Percentiles rank a stretch among this genome's conserved stretches.
Evolutionary conservation across 305 asterid genomes (phyloP).

Genomic region (Rubia tinctorum): DNA sequence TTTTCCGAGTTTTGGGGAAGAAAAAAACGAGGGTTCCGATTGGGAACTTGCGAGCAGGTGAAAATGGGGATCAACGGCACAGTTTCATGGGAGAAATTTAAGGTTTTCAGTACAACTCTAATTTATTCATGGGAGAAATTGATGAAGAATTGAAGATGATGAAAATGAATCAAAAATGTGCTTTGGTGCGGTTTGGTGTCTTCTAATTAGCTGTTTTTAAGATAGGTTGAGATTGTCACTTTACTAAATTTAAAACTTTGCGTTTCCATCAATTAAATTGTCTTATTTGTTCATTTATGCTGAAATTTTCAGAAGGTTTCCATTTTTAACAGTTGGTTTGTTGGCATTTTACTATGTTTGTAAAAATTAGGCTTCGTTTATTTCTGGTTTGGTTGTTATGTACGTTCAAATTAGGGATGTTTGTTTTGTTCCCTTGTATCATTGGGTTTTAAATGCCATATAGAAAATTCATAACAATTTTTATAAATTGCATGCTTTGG

Average conservation of each 20-base stretch:
- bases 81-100: not conserved
- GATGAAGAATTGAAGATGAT: not conserved
- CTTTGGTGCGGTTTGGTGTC: not conserved
- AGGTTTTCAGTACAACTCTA: not conserved
- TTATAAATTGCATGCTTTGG: too few relatives aligned
- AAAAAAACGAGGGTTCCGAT: not conserved
- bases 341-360: too few relatives aligned
- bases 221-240: not conserved
- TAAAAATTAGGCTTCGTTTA: too few relatives aligned
- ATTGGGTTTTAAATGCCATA: too few relatives aligned
- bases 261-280: not conserved
- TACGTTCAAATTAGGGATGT: too few relatives aligned
- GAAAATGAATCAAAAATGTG: not conserved
- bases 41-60: not conserved
- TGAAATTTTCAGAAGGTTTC: too few relatives aligned
- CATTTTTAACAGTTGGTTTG: too few relatives aligned
- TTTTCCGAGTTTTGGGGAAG: not conserved
- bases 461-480: too few relatives aligned
- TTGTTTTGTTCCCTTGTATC: too few relatives aligned
- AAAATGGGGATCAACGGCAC: not conserved
- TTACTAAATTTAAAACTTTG: not conserved
- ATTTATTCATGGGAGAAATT: not conserved
- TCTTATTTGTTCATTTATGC: not conserved
- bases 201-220: constrained; percentile 4
- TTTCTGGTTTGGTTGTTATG: too few relatives aligned